These are phyloP conservation scores for Emericellopsis atlantica DNA, from an alignment of 2,329 filamentous ascomycete species.

Conservation along the genomic window DNA sequence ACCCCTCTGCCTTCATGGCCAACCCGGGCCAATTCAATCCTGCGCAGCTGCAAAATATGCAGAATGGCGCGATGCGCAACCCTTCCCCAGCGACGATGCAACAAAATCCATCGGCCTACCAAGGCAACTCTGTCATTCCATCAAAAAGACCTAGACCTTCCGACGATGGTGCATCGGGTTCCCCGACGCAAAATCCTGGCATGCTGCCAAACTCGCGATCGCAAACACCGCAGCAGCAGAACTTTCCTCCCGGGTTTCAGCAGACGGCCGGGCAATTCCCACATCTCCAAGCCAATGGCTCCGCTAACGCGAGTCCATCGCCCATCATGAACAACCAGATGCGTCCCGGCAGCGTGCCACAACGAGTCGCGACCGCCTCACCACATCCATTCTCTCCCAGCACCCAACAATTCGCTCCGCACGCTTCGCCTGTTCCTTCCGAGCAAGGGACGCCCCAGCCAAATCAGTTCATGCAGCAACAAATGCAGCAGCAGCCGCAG, in stretches of 20 bases:
- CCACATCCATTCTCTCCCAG: slow-evolving; percentile 82
- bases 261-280: slow-evolving; percentile 56
- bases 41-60: slow-evolving; percentile 53
- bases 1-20: slow-evolving; percentile 51
- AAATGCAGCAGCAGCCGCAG: slow-evolving; percentile 58
- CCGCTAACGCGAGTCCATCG: slow-evolving; percentile 77
- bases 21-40: slow-evolving; percentile 48
- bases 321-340: slow-evolving; percentile 81
- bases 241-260: slow-evolving; percentile 57
- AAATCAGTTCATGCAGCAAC: slow-evolving; percentile 56
- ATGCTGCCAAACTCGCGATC: slow-evolving; percentile 75
- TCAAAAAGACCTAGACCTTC: slow-evolving; percentile 74
- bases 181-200: slow-evolving; percentile 62
- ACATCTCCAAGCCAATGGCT: slow-evolving; percentile 70
- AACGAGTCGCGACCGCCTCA: slow-evolving; percentile 81
- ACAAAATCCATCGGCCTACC: slow-evolving; percentile 58
- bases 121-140: slow-evolving; percentile 75
- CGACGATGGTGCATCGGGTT: slow-evolving; percentile 76
- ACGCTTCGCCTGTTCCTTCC: slow-evolving; percentile 64
- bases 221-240: slow-evolving; percentile 72
- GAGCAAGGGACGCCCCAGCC: slow-evolving; percentile 70
- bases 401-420: slow-evolving; percentile 56
- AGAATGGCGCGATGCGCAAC: slow-evolving; percentile 76
- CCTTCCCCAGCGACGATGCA: slow-evolving; percentile 57
- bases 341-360: slow-evolving; percentile 56